Evolutionary conservation across 2,329 filamentous ascomycete genomes (phyloP).

Genomic region (Alternaria novae-zelandiae): DNA sequence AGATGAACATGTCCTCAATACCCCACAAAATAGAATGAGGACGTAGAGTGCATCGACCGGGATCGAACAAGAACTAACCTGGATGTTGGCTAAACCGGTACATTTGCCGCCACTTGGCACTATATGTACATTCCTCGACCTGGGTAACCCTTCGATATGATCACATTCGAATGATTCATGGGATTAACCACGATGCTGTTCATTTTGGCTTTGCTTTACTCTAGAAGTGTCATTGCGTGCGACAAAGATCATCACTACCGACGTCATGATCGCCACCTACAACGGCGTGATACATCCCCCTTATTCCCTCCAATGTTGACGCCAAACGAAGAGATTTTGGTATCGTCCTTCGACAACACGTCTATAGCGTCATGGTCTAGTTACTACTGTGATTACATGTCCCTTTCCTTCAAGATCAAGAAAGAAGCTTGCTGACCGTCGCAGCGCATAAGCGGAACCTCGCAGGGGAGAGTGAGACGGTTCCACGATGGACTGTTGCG

Average conservation of each 20-base stretch:
- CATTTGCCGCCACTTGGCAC: neutral
- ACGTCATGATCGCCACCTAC: slow-evolving; percentile 24
- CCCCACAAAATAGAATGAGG: neutral
- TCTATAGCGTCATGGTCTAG: slow-evolving; percentile 45
- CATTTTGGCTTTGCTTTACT: neutral
- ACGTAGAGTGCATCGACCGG: neutral
- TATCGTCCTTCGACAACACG: slow-evolving; percentile 49
- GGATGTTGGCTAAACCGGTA: neutral
- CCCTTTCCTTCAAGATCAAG: no score
- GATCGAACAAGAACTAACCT: neutral
- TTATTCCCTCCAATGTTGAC: slow-evolving; percentile 41
- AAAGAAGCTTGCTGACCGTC: no score
- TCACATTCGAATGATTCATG: neutral
- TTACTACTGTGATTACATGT: slow-evolving; percentile 34
- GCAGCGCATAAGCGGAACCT: slow-evolving; percentile 36
- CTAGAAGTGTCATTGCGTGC: neutral
- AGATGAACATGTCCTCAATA: neutral
- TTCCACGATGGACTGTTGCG: slow-evolving; percentile 48
- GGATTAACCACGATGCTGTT: neutral
- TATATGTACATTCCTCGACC: neutral
- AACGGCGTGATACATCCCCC: slow-evolving; percentile 26
- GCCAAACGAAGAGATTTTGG: slow-evolving; percentile 43
- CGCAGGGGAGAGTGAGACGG: slow-evolving; percentile 38
- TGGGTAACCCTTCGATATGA: neutral
- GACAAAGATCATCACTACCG: slow-evolving; percentile 5